Evolutionary conservation across 2,329 filamentous ascomycete species (phyloP), one percentile per base, ranked within the genome.

Genomic region (Geoglossum cookeanum): DNA sequence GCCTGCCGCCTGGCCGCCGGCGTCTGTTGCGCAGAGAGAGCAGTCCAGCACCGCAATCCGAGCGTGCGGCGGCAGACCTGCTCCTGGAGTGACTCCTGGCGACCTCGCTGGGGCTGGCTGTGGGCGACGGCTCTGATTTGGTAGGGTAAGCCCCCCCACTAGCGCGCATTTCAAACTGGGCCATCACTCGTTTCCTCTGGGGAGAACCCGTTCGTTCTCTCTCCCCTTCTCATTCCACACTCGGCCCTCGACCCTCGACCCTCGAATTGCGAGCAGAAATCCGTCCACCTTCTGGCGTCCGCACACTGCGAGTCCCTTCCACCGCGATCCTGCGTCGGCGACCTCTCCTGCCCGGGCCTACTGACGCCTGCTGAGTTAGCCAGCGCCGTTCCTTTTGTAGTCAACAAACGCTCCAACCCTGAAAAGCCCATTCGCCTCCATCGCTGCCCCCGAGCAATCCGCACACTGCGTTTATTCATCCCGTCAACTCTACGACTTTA

Each of bases 381-480:
- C 30, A n/a, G 49, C 49, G 49, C 49, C 49, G n/a, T 53, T 53
- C 49, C 49, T 53, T 53, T 53, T 35, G 49, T 53, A 30, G 49
- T 17, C 33, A n/a, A 17, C 33, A 9, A 37, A 37, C 30, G 22
- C 22, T 7, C 29, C 49, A 5, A 53, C 32, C 13, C 17, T 53
- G 49, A 35, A 53, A 4, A 11, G 22, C 47, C 4, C 30, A 35
- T n/a, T 53, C 49, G 49, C 32, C 49, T 53, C 15, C 49, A 52
- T 30, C 32, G 8, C 30, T 30, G 30, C 35, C 6, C 49, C 37
- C 49, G 8, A 53, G 4, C 30, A 9, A 7, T 32, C 48, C 29
- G 29, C 48, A 22, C 29, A 29, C 39, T 42, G 39, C 39, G 17
- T 32, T 52, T 33, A 33, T 33, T 29, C 32, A 13, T 11, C 17